Conservation (phyloP, 495 filamentous ascomycete species). For the Xylaria telfairii region DNA sequence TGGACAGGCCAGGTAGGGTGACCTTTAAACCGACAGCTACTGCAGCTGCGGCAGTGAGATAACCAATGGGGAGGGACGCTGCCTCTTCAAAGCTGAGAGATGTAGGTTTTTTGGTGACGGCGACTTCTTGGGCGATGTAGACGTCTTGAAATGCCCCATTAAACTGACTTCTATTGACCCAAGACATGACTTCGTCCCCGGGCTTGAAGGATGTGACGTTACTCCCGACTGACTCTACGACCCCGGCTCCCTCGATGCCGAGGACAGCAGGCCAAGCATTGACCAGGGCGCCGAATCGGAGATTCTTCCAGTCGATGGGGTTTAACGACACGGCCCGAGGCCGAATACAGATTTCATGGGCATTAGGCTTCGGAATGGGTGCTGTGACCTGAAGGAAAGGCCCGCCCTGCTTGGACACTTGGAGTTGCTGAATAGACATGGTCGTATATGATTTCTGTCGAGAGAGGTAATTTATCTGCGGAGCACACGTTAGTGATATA, state of each 20-base stretch:
- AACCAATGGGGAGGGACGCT: background rate
- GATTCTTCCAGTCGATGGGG: slow-evolving; percentile 47
- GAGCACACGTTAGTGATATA: background rate
- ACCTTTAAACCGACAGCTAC: background rate
- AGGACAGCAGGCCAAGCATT: slow-evolving; percentile 45
- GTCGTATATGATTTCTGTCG: background rate
- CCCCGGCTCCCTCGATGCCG: slow-evolving; percentile 47
- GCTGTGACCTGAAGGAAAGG: slow-evolving; percentile 24
- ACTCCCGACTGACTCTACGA: slow-evolving; percentile 42
- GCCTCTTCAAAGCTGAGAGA: slow-evolving; percentile 3
- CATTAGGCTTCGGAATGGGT: slow-evolving; percentile 36
- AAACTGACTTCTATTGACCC: background rate
- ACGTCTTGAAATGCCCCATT: background rate
- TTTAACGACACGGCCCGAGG: slow-evolving; percentile 46
- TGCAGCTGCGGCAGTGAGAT: background rate
- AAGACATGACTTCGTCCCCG: background rate
- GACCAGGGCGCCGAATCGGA: slow-evolving; percentile 41
- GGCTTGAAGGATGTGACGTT: slow-evolving; percentile 1
- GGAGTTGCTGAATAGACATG: slow-evolving; percentile 29
- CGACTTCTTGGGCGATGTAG: background rate
- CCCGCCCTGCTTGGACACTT: slow-evolving; percentile 22
- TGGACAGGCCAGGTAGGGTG: background rate
- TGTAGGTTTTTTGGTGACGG: background rate
- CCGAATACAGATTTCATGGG: slow-evolving; percentile 45
- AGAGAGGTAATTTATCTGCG: background rate